Evolutionary conservation across 768 basidiomycete genomes (phyloP).

Genomic region (Harrya chromipes): DNA sequence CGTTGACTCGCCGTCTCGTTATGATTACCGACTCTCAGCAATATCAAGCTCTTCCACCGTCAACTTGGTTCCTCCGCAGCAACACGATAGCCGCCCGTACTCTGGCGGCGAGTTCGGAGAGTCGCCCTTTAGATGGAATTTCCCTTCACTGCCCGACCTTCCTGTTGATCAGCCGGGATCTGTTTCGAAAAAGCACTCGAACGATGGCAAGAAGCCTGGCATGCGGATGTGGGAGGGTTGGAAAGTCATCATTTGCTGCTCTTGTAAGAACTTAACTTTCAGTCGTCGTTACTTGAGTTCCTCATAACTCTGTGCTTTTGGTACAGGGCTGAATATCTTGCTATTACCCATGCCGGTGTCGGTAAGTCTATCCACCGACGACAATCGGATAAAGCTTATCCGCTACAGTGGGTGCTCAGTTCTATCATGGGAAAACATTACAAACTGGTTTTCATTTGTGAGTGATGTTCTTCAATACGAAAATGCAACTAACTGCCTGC

Average conservation of each 20-base stretch:
- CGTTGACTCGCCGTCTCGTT: slow-evolving; percentile 14
- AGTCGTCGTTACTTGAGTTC: not conserved
- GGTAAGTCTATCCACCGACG: slow-evolving; percentile 37
- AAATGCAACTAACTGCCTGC: not conserved
- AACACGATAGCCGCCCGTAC: slow-evolving; percentile 2
- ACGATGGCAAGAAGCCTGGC: slow-evolving; percentile 3
- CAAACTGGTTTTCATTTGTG: slow-evolving; percentile 61
- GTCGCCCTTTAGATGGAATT: slow-evolving; percentile 32
- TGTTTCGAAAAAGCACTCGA: not conserved
- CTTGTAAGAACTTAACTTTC: slow-evolving; percentile 42
- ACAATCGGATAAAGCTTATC: not conserved
- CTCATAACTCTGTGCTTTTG: not conserved
- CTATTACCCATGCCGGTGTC: slow-evolving; percentile 64
- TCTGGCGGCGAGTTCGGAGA: slow-evolving; percentile 23
- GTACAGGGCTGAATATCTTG: slow-evolving; percentile 66
- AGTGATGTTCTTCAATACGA: slow-evolving; percentile 20
- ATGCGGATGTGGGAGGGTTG: slow-evolving; percentile 45
- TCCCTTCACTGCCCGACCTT: slow-evolving; percentile 20
- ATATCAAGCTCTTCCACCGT: slow-evolving; percentile 22
- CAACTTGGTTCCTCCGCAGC: slow-evolving; percentile 22
- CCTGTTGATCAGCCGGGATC: slow-evolving; percentile 11
- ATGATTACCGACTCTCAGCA: slow-evolving; percentile 23
- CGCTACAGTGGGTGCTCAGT: slow-evolving; percentile 52
- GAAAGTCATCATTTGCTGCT: slow-evolving; percentile 50
- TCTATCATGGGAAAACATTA: slow-evolving; percentile 46